Evolutionary conservation across 192 early-diverging fungal species (phyloP).

Genomic region (Coemansia sp.): DNA sequence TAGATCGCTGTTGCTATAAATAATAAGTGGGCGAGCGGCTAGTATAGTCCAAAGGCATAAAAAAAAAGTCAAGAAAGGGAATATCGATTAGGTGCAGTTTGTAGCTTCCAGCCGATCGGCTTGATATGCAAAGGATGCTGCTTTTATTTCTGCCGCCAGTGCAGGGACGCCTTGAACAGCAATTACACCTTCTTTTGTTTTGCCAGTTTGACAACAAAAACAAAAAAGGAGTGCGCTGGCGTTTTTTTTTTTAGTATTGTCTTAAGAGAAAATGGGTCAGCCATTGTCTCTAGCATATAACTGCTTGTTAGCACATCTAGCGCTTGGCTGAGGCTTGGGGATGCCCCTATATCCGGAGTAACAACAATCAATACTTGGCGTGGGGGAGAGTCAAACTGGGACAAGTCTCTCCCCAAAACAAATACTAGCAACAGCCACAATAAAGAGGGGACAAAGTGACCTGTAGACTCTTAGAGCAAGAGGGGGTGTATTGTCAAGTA

Average conservation of each 20-base stretch:
- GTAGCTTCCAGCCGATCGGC: not conserved
- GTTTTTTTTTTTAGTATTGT: not conserved
- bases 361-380: constrained; percentile 11
- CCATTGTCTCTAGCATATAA: constrained; percentile 9
- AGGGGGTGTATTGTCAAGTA: not conserved
- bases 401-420: constrained; percentile 2
- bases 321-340: constrained; percentile 10
- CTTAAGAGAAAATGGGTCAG: not conserved
- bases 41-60: not conserved
- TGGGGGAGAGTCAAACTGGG: not conserved
- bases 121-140: not conserved
- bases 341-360: constrained; percentile 7
- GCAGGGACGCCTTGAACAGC: not conserved
- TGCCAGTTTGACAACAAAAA: not conserved
- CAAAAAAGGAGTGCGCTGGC: constrained; percentile 2
- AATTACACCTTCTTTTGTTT: not conserved
- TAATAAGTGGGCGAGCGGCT: not conserved
- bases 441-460: not conserved
- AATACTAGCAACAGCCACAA: not conserved
- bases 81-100: constrained; percentile 2
- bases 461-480: not conserved
- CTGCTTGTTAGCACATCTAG: not conserved
- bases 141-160: not conserved
- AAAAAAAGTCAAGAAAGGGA: not conserved
- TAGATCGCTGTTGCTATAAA: not conserved